Percentiles rank a stretch among this genome's conserved stretches.
phyloP scores from a whole-genome alignment of 2,329 filamentous ascomycete species.

The Ophiocordyceps camponoti-leonardi region DNA sequence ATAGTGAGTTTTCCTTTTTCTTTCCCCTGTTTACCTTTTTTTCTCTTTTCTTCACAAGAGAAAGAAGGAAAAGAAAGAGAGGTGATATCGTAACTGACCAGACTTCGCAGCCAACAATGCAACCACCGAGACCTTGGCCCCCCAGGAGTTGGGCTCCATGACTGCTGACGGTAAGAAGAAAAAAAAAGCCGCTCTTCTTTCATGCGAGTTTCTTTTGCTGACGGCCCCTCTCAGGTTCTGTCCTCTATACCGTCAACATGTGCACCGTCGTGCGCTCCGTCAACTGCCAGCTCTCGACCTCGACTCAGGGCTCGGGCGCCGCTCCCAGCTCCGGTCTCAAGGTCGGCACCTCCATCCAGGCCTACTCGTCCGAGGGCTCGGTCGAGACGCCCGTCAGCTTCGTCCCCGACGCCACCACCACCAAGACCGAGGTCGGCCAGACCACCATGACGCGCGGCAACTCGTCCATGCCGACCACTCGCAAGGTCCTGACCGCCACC shows the following conservation, averaged over 20 bases:
- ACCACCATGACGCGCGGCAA: slow-evolving; percentile 7
- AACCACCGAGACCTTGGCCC: slow-evolving; percentile 11
- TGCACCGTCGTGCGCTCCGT: slow-evolving; percentile 18
- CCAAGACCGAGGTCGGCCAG: slow-evolving; percentile 1
- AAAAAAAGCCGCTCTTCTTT: neutral
- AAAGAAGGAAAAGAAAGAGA: neutral
- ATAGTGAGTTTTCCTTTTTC: slow-evolving; percentile 2
- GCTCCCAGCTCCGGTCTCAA: neutral
- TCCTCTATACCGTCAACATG: slow-evolving; percentile 18
- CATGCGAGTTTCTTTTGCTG: neutral
- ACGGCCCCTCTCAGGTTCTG: slow-evolving; percentile 6
- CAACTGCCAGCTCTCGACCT: slow-evolving; percentile 13
- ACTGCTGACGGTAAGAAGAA: slow-evolving; percentile 15
- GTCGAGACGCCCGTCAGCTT: neutral
- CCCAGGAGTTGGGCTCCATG: slow-evolving; percentile 14
- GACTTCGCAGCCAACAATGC: slow-evolving; percentile 10
- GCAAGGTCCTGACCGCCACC: slow-evolving; percentile 1
- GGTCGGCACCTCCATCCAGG: neutral
- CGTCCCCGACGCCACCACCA: slow-evolving; percentile 2
- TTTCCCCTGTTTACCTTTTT: neutral
- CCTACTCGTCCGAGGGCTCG: neutral
- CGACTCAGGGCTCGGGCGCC: slow-evolving; percentile 8
- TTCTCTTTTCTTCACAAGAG: too few relatives aligned
- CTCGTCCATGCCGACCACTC: slow-evolving; percentile 4
- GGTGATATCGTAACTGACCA: neutral